These are phyloP conservation scores for Cercospora zeae-maydis DNA, from an alignment of 2,329 filamentous ascomycete genomes.

Conservation along the genomic window DNA sequence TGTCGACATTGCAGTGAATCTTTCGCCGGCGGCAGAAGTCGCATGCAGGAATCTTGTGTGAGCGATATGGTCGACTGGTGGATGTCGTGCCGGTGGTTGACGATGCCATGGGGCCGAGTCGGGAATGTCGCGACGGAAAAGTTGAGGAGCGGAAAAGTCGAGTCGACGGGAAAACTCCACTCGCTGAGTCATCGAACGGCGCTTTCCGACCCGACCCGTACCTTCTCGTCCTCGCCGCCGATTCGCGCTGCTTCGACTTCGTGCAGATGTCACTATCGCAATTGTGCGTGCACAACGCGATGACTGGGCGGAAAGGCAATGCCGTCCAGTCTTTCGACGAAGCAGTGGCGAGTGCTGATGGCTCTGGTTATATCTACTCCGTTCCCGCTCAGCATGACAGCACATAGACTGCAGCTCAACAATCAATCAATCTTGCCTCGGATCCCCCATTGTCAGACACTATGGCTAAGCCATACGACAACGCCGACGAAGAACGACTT, in stretches of 20 bases:
- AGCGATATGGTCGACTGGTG: slow-evolving; percentile 39
- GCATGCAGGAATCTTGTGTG: slow-evolving; percentile 18
- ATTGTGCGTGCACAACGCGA: background rate
- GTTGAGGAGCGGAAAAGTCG: too few relatives aligned
- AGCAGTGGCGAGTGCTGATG: background rate
- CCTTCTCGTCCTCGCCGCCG: too few relatives aligned
- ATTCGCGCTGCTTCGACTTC: too few relatives aligned
- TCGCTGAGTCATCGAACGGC: background rate
- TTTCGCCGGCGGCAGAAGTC: slow-evolving; percentile 31
- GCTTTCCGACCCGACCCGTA: too few relatives aligned
- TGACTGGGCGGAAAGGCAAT: background rate
- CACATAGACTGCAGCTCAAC: background rate
- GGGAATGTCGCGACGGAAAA: too few relatives aligned
- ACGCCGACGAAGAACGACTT: slow-evolving; percentile 19
- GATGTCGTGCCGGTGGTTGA: background rate
- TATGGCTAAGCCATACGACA: slow-evolving; percentile 21
- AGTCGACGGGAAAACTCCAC: too few relatives aligned
- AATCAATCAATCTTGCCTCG: background rate
- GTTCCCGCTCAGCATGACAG: background rate
- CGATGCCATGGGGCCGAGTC: background rate
- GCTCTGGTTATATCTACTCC: background rate
- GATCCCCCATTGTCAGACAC: background rate
- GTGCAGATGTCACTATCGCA: too few relatives aligned
- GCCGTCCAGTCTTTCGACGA: background rate
- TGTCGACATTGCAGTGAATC: slow-evolving; percentile 42